Base-by-base conservation (phyloP, 495 filamentous ascomycete species). In the Cudoniella acicularis region DNA sequence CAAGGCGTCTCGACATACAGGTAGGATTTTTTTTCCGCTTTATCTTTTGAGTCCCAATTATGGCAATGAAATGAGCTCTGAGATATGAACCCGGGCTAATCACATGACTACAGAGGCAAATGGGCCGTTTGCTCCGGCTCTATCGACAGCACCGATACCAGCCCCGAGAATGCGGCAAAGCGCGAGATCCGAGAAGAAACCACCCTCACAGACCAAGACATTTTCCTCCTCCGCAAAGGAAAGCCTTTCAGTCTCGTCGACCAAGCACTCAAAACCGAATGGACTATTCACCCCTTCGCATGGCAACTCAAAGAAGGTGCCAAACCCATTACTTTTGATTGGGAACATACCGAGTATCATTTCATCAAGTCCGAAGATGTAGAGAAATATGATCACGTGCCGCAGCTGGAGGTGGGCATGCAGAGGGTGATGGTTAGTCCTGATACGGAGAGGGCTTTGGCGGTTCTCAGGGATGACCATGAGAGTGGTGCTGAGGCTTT, bases 141-240 rank as follows among this genome's bases (percentile, higher is more conserved):
- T 47, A 81, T 89, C 59, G 77, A 83, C 2, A 11, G 65, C 11
- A 53, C 63, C 1, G 86, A 88, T 61, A 56, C 69, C 0, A 72
- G 67, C 9, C 79, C 84, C 0, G 59, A 83, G 18, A 65, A 70
- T 1, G 76, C 84, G 0, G 86, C 86, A 47, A 81, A 79, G 75
- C 79, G 86, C 20, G 85, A 87, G 64, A 69, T 89, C 13, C 54
- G 62, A 2, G 86, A 89, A 70, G 86, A 88, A 63, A 88, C 86
- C 0, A 72, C 68, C 0, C 68, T 89, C 6, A 77, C 73, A 0
- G 49, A 71, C 0, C 54, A 67, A 0, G 75, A 78, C 0, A 54
- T 87, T 18, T 64, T 68, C 1, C 72, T 83, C 17, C 76, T 83
- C 59, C 77, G 84, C 30, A 73, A 76, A 2, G 86, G 86, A 16